A percentile compares a stretch with the other conserved stretches of the same genome.
Evolutionary conservation across 2,329 filamentous ascomycete genomes (phyloP).

Genomic region (Fusarium avenaceum): DNA sequence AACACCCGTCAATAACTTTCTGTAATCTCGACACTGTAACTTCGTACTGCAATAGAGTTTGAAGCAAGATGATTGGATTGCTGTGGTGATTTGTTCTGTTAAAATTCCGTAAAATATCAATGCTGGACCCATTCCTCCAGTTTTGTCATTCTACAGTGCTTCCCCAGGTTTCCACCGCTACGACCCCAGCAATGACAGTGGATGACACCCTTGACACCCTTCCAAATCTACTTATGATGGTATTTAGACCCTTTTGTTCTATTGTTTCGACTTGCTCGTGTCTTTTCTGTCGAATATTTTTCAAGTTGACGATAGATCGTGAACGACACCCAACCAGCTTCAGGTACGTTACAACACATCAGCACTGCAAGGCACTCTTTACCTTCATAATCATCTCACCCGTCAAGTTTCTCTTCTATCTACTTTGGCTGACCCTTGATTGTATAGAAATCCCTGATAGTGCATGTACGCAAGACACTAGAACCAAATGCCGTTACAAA

Average conservation of each 20-base stretch:
- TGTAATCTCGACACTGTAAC: neutral
- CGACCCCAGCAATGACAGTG: neutral
- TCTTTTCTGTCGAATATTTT: neutral
- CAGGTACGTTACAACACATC: neutral
- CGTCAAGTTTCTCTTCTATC: neutral
- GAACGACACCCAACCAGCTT: neutral
- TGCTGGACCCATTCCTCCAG: neutral
- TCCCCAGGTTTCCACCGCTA: constrained; percentile 3
- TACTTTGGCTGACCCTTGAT: fast-evolving
- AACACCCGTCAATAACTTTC: constrained; percentile 18
- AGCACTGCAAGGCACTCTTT: neutral
- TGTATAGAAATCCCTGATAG: fast-evolving
- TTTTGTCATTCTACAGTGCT: neutral
- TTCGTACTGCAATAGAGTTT: neutral
- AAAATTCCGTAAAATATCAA: neutral
- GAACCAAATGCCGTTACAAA: no score
- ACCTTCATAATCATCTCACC: neutral
- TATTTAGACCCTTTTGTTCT: fast-evolving
- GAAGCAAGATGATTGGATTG: neutral
- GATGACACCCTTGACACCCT: neutral
- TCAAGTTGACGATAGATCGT: constrained; percentile 1
- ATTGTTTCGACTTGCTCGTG: neutral
- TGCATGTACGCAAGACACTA: neutral
- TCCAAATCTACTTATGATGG: neutral
- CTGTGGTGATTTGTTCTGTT: neutral